Percentiles rank a stretch among this genome's conserved stretches.
These are phyloP conservation scores for Narthecium ossifragum DNA, from an alignment of 106 monocot genomes.

Conservation along the genomic window DNA sequence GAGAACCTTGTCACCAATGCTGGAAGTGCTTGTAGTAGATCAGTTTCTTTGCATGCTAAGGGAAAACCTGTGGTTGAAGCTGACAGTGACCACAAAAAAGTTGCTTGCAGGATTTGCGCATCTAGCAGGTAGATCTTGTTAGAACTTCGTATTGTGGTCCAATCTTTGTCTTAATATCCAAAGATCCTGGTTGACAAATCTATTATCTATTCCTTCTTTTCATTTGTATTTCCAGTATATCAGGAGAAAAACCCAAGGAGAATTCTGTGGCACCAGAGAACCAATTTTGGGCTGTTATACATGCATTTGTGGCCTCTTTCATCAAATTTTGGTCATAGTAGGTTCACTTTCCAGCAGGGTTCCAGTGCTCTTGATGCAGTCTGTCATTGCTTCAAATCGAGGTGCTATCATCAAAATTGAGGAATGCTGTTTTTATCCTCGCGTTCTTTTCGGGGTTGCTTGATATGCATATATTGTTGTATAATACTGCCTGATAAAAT, in stretches of 20 bases:
- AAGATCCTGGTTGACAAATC: background rate
- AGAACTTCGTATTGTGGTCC: background rate
- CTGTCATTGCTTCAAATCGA: too few species aligned
- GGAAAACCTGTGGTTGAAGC: background rate
- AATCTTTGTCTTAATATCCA: background rate
- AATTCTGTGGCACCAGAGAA: conserved; percentile 1
- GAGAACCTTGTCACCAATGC: background rate
- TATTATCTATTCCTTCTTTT: background rate
- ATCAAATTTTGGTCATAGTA: conserved; percentile 25
- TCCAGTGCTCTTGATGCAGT: too few species aligned
- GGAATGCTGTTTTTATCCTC: too few species aligned
- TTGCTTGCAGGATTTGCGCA: background rate
- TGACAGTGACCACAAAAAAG: background rate
- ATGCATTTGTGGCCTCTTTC: conserved; percentile 16
- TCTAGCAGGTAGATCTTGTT: background rate
- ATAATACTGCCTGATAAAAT: too few species aligned
- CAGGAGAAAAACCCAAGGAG: background rate
- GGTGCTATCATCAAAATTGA: too few species aligned
- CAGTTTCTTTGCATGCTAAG: background rate
- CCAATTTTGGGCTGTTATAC: conserved; percentile 12
- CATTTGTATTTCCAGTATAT: conserved; percentile 7
- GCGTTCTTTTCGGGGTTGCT: too few species aligned
- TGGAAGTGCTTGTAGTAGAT: background rate
- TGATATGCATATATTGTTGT: too few species aligned
- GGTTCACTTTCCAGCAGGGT: too few species aligned